A percentile compares a stretch with the other conserved stretches of the same genome.
phyloP scores from a whole-genome alignment of 2,329 filamentous ascomycete genomes.

The Cytospora mali region DNA sequence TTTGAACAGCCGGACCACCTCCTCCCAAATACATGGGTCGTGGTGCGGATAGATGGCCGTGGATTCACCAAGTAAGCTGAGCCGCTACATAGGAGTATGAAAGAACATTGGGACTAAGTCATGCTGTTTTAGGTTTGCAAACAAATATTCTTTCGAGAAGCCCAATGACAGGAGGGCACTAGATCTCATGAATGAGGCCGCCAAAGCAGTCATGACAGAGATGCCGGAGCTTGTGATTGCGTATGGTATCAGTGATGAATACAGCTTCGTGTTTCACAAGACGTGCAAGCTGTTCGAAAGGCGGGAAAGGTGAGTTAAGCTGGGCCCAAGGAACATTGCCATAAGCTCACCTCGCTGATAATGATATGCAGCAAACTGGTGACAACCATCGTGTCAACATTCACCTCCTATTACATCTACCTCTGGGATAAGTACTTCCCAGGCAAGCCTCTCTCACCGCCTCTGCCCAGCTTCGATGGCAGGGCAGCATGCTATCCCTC shows the following conservation, averaged over 20 bases:
- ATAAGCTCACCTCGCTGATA: conserved; percentile 12
- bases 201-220: conserved; percentile 80
- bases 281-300: conserved; percentile 82
- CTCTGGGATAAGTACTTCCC: conserved; percentile 79
- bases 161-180: conserved; percentile 88
- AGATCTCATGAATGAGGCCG: conserved; percentile 92
- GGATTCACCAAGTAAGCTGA: conserved; percentile 84
- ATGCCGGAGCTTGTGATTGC: conserved; percentile 83
- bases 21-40: conserved; percentile 92
- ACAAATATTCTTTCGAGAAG: conserved; percentile 83
- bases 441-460: conserved; percentile 67
- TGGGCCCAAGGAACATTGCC: neutral
- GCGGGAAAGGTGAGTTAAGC: conserved; percentile 65
- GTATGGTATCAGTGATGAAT: conserved; percentile 95
- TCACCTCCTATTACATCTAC: conserved; percentile 87
- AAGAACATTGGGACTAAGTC: conserved; percentile 26
- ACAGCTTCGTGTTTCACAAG: conserved; percentile 89
- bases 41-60: conserved; percentile 89
- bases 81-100: neutral
- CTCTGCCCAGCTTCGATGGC: conserved; percentile 89
- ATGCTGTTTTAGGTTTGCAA: conserved; percentile 65
- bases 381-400: conserved; percentile 88
- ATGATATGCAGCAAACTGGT: conserved; percentile 72
- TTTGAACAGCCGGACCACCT: conserved; percentile 85
- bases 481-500: conserved; percentile 88